A percentile compares a stretch with the other conserved stretches of the same genome.
Evolutionary conservation across 176 grass and related monocot species (phyloP).

Genomic region (Alopecurus myosuroides): DNA sequence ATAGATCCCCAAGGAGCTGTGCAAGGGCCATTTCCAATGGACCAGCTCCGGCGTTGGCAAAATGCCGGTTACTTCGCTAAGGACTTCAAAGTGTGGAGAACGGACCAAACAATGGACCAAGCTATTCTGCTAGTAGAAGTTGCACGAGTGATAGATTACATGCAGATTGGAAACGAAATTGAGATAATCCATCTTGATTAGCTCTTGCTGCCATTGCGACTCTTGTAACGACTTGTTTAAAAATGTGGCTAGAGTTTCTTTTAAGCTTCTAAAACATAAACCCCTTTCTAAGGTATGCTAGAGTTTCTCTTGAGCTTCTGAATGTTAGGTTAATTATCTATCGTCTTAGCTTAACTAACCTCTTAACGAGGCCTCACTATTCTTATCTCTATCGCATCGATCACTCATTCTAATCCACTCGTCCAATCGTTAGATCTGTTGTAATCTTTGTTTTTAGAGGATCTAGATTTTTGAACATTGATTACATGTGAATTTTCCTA

Average conservation of each 20-base stretch:
- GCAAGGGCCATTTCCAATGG: background rate
- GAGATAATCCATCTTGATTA: background rate
- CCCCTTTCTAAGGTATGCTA: background rate
- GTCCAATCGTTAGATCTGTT: background rate
- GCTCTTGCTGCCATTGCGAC: background rate
- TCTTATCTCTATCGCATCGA: background rate
- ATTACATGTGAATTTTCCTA: too few relatives aligned
- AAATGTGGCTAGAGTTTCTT: too few relatives aligned
- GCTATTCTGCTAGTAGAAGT: background rate
- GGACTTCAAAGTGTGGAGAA: background rate
- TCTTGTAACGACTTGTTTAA: background rate
- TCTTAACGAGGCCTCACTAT: background rate
- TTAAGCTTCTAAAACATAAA: too few relatives aligned
- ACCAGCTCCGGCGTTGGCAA: background rate
- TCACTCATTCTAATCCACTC: background rate
- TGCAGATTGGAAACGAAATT: background rate
- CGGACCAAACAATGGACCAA: background rate
- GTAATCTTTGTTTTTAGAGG: too few relatives aligned
- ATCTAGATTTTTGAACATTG: too few relatives aligned
- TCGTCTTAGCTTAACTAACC: background rate
- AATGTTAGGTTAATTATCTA: background rate
- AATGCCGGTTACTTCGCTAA: background rate
- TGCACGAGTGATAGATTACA: background rate
- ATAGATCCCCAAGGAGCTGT: background rate
- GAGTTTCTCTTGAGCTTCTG: background rate